Percentiles rank a stretch among this genome's conserved stretches.
These are phyloP conservation scores for Lobosporangium transversale DNA, from an alignment of 192 early-diverging fungal genomes.

Conservation along the genomic window DNA sequence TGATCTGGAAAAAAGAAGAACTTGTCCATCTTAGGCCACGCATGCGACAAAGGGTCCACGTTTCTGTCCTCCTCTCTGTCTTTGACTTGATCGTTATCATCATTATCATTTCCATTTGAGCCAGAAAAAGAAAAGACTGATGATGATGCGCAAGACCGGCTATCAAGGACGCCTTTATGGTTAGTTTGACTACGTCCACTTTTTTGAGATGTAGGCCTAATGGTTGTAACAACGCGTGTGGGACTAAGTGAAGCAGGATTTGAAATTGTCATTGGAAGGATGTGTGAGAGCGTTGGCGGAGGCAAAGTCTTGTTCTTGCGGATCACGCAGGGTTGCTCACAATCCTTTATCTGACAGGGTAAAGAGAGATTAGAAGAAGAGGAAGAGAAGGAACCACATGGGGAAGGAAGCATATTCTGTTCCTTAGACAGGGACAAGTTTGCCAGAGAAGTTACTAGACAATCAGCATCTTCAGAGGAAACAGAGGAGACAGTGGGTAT, in stretches of 20 bases:
- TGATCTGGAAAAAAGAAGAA: slow-evolving; percentile 50
- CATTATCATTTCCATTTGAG: neutral
- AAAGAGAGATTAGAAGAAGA: neutral
- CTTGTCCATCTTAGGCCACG: slow-evolving; percentile 42
- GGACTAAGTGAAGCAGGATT: slow-evolving; percentile 36
- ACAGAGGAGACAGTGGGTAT: too few species aligned
- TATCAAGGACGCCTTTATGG: neutral
- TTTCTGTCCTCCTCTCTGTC: too few species aligned
- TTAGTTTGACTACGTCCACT: neutral
- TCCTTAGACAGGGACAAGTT: neutral
- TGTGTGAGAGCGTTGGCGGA: slow-evolving; percentile 37
- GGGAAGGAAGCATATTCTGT: neutral
- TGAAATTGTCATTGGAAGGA: slow-evolving; percentile 25
- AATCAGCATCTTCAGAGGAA: neutral
- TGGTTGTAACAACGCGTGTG: neutral
- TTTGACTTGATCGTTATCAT: too few species aligned
- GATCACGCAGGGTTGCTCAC: slow-evolving; percentile 28
- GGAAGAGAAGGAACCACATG: neutral
- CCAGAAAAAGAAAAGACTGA: neutral
- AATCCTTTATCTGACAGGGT: neutral
- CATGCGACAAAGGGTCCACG: slow-evolving; percentile 11
- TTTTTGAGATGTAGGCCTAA: neutral
- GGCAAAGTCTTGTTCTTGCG: slow-evolving; percentile 47
- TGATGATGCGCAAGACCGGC: neutral
- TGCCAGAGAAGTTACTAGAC: neutral